Base-by-base conservation (phyloP, 2,329 filamentous ascomycete species). In the Teratosphaeria gauchensis region DNA sequence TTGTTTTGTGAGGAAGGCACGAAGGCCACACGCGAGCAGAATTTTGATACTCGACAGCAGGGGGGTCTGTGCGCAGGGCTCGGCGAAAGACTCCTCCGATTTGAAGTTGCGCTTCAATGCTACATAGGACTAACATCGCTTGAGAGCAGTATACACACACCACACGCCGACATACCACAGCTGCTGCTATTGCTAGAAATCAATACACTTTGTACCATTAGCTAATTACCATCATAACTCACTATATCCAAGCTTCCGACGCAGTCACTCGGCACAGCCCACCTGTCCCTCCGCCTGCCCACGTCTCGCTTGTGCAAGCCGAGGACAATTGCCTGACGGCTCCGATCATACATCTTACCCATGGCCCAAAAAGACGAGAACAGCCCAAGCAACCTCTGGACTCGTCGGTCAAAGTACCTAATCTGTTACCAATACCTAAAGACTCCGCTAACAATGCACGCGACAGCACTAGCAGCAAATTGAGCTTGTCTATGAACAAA, bases 401-500 rank as follows among this genome's bases (percentile, higher is more conserved):
- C 84, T 77, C 87, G 89, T 76, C 87, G 89, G 77, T 87, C 86
- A 77, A 91, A 90, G 89, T 92, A 81, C 75, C 85, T 65, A 19
- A n/a, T 28, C 56, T 58, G 32, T 31, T 24, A 16, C 16, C 30
- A 31, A 54, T 2, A 28, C 38, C 54, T 48, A 42, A 51, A 56
- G 52, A 32, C 28, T 52, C 35, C 58, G 58, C 69, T 67, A 58
- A 69, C 57, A 58, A 59, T 63, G 65, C 65, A 65, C 59, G 61
- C 66, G 66, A 66, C 53, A 64, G 62, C 71, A 94, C 88, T 80
- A 84, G 84, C 76, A 89, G 84, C 82, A 97, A 95, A 80, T 88
- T 96, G 76, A 95, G 91, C 67, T 82, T 97, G 64, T 87, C 90
- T 68, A 95, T 89, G 73, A 79, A 84, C 71, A 83, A 83, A 71